phyloP scores from a whole-genome alignment of 495 filamentous ascomycete genomes.

The Parathielavia hyrcaniae region DNA sequence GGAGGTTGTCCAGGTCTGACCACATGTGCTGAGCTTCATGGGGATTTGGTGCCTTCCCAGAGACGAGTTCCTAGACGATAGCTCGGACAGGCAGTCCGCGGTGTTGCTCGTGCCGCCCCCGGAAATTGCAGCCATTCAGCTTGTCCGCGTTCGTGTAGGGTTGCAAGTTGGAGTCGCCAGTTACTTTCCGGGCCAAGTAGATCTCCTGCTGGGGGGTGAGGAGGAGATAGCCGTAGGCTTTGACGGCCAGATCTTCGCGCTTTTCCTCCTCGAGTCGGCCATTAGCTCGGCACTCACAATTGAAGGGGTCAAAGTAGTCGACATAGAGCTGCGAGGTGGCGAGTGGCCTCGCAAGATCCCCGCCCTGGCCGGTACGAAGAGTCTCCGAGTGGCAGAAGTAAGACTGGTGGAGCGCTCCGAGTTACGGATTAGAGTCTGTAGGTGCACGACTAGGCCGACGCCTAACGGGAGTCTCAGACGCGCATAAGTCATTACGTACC shows the following conservation, averaged over 20 bases:
- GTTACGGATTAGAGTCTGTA: background rate
- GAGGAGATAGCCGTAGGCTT: constrained; percentile 17
- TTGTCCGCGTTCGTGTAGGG: background rate
- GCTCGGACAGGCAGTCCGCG: constrained; percentile 12
- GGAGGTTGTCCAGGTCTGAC: constrained; percentile 7
- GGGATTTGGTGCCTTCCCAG: background rate
- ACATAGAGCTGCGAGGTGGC: constrained; percentile 6
- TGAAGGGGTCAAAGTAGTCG: constrained; percentile 17
- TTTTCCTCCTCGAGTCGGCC: constrained; percentile 15
- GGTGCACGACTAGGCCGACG: background rate
- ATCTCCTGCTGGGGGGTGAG: constrained; percentile 16
- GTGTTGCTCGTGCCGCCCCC: constrained; percentile 3
- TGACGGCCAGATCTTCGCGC: constrained; percentile 14
- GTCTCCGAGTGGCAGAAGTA: background rate
- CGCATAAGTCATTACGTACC: background rate
- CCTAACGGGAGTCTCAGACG: background rate
- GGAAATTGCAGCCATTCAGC: constrained; percentile 1
- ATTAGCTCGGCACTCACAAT: constrained; percentile 20
- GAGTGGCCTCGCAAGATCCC: background rate
- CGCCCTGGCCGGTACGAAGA: background rate
- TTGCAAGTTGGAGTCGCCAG: background rate
- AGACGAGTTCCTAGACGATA: constrained; percentile 19
- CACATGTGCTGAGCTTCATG: constrained; percentile 10
- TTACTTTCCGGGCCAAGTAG: background rate
- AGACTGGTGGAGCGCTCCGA: background rate